phyloP scores from a whole-genome alignment of 164 flowering plant species.

The Taxillus chinensis region DNA sequence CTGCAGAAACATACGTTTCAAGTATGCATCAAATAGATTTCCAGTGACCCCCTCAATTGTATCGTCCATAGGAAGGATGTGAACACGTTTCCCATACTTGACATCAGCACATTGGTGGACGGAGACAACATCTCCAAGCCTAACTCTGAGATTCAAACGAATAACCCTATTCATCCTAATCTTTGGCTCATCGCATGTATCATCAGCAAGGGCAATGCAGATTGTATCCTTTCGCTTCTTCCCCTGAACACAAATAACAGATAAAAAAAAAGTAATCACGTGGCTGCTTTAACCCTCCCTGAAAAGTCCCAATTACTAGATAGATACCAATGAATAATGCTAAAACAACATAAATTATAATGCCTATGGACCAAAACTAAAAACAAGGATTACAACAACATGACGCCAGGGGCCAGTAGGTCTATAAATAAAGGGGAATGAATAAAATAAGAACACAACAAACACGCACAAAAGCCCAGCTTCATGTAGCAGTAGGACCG shows the following conservation, averaged over 20 bases:
- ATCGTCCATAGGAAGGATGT: conserved; percentile 80
- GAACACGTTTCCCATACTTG: conserved; percentile 80
- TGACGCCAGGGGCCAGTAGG: no score
- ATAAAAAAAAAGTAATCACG: not conserved
- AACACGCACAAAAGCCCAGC: no score
- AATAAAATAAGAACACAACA: no score
- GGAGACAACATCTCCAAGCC: conserved; percentile 85
- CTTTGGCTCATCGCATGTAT: conserved; percentile 80
- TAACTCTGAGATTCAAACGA: conserved; percentile 67
- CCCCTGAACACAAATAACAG: conserved; percentile 28
- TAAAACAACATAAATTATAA: no score
- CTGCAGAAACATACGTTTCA: conserved; percentile 54
- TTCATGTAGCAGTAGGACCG: no score
- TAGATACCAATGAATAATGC: no score
- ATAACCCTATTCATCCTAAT: conserved; percentile 88
- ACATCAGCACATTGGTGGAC: conserved; percentile 84
- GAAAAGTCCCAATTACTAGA: no score
- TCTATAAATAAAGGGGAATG: no score
- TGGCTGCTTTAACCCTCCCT: no score
- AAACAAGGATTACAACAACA: no score
- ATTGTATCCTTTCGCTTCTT: conserved; percentile 80
- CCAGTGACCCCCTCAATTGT: conserved; percentile 83
- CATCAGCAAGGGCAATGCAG: conserved; percentile 88
- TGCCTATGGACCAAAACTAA: no score
- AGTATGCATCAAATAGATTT: conserved; percentile 71